Base-by-base conservation (phyloP, 2,329 filamentous ascomycete species). In the Colletotrichum australisinense region DNA sequence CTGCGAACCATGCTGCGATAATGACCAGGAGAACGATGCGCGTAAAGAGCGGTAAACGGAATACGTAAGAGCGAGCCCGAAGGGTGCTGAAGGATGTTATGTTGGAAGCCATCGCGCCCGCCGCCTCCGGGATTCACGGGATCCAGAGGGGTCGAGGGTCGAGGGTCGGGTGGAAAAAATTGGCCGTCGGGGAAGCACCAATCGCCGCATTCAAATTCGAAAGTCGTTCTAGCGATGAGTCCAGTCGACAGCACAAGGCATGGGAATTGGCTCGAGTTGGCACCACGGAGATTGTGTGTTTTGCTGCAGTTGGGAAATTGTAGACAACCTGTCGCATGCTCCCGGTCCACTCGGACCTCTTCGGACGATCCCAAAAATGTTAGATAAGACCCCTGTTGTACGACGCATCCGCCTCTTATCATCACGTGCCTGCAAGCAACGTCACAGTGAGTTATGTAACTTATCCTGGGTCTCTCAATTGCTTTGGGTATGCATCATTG, bases 41-140 rank as follows among this genome's bases (percentile, higher is more conserved):
- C 30, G 97, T 98, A 81, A 97, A 95, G 1, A 98, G 87, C 46
- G 97, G 96, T n/a, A 98, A 87, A 62, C 95, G 92, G 73, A 94
- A 87, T 76, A 97, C 79, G 81, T 97, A 98, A 9, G 94, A 94
- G 76, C 94, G 93, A 78, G 95, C 88, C 77, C 94, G 91, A 74
- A 88, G 83, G 38, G 93, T 90, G 83, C 92, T 95, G 83, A 97
- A 92, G 70, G 69, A 52, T 22, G 71, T 71, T 19, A 63, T 63
- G 35, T 63, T 74, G 7, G 69, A 62, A 32, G 72, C 63, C 72
- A 74, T 74, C 11, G 58, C 42, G 52, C 63, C 49, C 55, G 52
- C 35, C 63, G 52, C 57, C 63, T 62, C 49, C 56, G 35, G 62
- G 35, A 57, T 14, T 52, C 59, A 49, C 38, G 6, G 53, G 28